Base-by-base conservation (phyloP, 228 moss, liverwort and hornwort species). In the Sphagnum fallax region DNA sequence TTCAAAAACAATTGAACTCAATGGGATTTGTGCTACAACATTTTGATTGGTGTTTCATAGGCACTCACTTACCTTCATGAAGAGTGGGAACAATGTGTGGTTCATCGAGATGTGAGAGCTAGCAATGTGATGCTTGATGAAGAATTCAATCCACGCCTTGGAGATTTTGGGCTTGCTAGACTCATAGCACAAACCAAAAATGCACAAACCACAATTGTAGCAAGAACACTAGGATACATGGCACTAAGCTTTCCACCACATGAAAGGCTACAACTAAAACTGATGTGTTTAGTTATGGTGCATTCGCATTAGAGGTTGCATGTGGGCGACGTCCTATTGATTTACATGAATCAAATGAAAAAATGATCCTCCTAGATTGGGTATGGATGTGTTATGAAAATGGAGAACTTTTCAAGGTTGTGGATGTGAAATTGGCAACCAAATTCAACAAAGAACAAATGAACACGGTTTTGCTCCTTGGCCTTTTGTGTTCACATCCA, bases 331-430 rank as follows among this genome's bases (percentile, higher is more conserved):
- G 69, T 52, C 71, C 82, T 4, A 53, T 75, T 14, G 72, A 75
- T 14, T 50, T 48, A 11, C 49, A 62, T 50, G 58, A 64, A 47
- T 67, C 73, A 0, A 48, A 18, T 0, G 69, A 78, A 12, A 74
- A 75, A 52, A 64, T 61, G 2, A 51, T 79, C 57, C 66, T 82
- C 5, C 75, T 79, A 6, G 78, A 82, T 60, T 82, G 78, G 82
- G 75, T 82, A 0, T 82, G 82, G 82, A 16, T 58, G 14, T 66
- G 55, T 8, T 59, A 68, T 15, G 62, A 60, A 12, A 50, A 64
- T 51, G 78, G 66, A 14, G 64, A 65, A 1, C 16, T 78, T 63
- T n/a, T 82, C 63, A 61, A 62, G 11, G 67, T 69, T 11, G 69
- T 72, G 13, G 82, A 82, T 53, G 0, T 18, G 7, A 61, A 74